Conservation (phyloP, 768 basidiomycete genomes). For the Tylopilus vinaceipallidus region DNA sequence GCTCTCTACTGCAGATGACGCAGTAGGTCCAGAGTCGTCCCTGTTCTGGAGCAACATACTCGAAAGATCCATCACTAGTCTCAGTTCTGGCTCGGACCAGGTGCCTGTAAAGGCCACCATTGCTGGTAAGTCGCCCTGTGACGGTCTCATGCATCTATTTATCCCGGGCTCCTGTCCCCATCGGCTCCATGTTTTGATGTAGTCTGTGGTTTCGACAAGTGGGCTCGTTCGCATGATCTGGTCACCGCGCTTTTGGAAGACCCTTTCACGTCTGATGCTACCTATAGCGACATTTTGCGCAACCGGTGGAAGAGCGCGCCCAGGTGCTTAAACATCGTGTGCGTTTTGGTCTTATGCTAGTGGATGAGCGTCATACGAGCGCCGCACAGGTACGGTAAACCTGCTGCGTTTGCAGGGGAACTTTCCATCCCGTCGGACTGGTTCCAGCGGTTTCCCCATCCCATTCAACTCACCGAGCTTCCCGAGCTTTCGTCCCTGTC, state of each 20-base stretch:
- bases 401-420: constrained; percentile 17
- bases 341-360: constrained; percentile 6
- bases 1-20: constrained; percentile 28
- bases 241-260: constrained; percentile 71
- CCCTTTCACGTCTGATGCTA: constrained; percentile 57
- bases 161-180: not conserved
- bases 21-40: constrained; percentile 30
- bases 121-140: constrained; percentile 39
- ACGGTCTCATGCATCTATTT: not conserved
- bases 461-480: constrained; percentile 47
- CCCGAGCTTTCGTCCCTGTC: constrained; percentile 19
- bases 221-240: constrained; percentile 53
- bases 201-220: constrained; percentile 62
- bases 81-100: constrained; percentile 33
- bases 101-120: constrained; percentile 41
- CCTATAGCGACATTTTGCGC: constrained; percentile 42
- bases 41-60: constrained; percentile 47
- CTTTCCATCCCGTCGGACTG: constrained; percentile 50
- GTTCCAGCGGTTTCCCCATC: constrained; percentile 53
- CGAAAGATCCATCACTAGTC: constrained; percentile 33
- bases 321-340: constrained; percentile 27
- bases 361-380: not conserved
- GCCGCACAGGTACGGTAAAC: constrained; percentile 23
- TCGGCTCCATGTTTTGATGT: no score
- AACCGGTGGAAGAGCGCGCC: constrained; percentile 47